Evolutionary conservation across 2,329 filamentous ascomycete species (phyloP).

Genomic region (Orbilia brochopaga): DNA sequence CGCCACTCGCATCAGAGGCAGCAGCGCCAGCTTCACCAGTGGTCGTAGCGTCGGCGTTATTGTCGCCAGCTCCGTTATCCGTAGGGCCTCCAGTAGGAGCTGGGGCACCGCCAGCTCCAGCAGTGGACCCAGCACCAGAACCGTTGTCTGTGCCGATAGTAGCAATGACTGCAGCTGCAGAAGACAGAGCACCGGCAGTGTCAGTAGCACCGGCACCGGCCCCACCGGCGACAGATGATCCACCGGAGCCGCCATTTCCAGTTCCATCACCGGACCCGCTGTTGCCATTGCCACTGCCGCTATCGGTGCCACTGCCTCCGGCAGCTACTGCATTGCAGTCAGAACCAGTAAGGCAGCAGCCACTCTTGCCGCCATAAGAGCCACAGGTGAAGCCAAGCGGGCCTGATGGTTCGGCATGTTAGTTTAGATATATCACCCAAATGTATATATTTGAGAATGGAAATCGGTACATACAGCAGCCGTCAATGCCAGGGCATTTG

Average conservation of each 20-base stretch:
- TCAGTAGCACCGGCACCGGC: slow-evolving; percentile 1
- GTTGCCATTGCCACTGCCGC: slow-evolving; percentile 7
- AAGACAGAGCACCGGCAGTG: slow-evolving; percentile 5
- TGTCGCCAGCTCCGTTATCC: neutral
- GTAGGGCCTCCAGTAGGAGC: neutral
- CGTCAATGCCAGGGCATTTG: slow-evolving; percentile 27
- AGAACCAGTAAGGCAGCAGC: slow-evolving; percentile 33
- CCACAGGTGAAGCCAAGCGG: slow-evolving; percentile 40
- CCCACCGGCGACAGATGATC: slow-evolving; percentile 10
- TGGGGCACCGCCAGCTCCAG: neutral
- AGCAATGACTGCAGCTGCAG: neutral
- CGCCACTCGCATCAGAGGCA: neutral
- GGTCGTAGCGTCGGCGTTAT: neutral
- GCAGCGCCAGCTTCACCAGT: neutral
- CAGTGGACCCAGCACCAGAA: neutral
- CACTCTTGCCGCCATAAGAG: slow-evolving; percentile 33
- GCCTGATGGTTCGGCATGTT: slow-evolving; percentile 7
- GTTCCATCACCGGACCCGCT: slow-evolving; percentile 11
- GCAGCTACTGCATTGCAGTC: slow-evolving; percentile 19
- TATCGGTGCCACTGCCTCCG: slow-evolving; percentile 1
- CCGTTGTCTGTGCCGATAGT: neutral
- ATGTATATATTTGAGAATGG: no score
- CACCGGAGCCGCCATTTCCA: slow-evolving; percentile 19
- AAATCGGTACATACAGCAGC: slow-evolving; percentile 31
- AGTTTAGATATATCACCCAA: no score